These are phyloP conservation scores for Xerocomellus chrysenteron DNA, from an alignment of 768 basidiomycete species.

Conservation along the genomic window DNA sequence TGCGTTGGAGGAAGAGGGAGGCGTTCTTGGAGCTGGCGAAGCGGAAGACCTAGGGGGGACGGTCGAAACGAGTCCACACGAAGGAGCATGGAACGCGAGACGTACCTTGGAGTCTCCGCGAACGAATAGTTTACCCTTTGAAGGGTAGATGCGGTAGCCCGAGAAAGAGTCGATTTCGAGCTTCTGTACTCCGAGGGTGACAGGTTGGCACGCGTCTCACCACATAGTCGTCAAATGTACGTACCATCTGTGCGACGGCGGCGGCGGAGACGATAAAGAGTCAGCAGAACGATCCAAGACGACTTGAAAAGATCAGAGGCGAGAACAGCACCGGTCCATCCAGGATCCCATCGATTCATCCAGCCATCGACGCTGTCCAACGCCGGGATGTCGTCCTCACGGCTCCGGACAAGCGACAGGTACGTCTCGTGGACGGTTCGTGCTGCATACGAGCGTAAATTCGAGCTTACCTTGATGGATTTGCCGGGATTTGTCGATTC, in stretches of 20 bases:
- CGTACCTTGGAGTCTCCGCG: slow-evolving; percentile 93
- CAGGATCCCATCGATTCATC: slow-evolving; percentile 36
- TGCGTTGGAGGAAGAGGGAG: slow-evolving; percentile 97
- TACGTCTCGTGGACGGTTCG: slow-evolving; percentile 8
- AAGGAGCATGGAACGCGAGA: neutral
- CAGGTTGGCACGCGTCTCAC: neutral
- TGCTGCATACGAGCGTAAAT: slow-evolving; percentile 26
- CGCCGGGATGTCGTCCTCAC: slow-evolving; percentile 6
- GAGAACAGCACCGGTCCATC: slow-evolving; percentile 36
- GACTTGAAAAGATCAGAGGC: slow-evolving; percentile 12
- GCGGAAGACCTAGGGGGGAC: slow-evolving; percentile 76
- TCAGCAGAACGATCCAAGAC: slow-evolving; percentile 20
- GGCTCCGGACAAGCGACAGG: neutral
- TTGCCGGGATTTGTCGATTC: slow-evolving; percentile 34
- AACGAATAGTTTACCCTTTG: slow-evolving; percentile 94
- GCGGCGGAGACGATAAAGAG: neutral
- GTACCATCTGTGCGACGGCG: slow-evolving; percentile 22
- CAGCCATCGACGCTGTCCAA: slow-evolving; percentile 34
- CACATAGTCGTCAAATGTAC: slow-evolving; percentile 5
- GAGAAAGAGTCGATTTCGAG: slow-evolving; percentile 99
- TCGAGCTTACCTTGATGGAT: slow-evolving; percentile 60
- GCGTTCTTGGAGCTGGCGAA: slow-evolving; percentile 91
- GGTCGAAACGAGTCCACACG: neutral
- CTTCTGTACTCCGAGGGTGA: slow-evolving; percentile 55
- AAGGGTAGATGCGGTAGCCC: slow-evolving; percentile 96